These are phyloP conservation scores for Ceratobasidium sp. DNA, from an alignment of 1,284 basidiomycete species.

Conservation along the genomic window DNA sequence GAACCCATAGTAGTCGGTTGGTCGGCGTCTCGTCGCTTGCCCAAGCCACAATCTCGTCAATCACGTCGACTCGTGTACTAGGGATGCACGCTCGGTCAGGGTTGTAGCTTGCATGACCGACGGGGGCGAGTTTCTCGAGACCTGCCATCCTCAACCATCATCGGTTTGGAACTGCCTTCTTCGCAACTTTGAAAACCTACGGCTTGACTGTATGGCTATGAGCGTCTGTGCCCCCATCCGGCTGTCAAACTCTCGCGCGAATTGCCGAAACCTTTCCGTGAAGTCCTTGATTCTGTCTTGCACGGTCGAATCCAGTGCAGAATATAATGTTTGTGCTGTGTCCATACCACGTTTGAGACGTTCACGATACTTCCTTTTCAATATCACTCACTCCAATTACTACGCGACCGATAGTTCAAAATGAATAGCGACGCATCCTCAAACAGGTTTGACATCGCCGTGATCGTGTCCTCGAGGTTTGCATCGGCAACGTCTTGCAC, in stretches of 20 bases:
- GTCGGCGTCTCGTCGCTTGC: background rate
- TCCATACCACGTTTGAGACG: too few relatives aligned
- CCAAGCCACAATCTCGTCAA: background rate
- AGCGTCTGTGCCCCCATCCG: background rate
- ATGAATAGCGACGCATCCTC: conserved; percentile 22
- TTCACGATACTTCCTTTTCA: too few relatives aligned
- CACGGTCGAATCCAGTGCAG: background rate
- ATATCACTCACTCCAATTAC: background rate
- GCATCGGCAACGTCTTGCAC: conserved; percentile 10
- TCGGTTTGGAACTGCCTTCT: too few relatives aligned
- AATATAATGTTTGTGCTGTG: background rate
- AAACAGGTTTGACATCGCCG: background rate
- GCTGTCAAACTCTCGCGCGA: background rate
- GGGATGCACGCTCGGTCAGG: background rate
- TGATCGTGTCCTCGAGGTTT: background rate
- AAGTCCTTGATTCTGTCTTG: background rate
- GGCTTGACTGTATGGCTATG: too few relatives aligned
- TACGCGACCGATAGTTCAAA: background rate
- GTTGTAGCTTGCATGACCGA: background rate
- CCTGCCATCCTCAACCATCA: background rate
- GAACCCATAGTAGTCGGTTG: background rate
- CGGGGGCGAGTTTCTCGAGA: background rate
- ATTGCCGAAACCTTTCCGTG: background rate
- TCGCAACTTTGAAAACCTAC: too few relatives aligned
- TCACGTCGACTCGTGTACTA: background rate